Evolutionary conservation across 2,329 filamentous ascomycete genomes (phyloP).

Genomic region (Botrytis hyacinthi): DNA sequence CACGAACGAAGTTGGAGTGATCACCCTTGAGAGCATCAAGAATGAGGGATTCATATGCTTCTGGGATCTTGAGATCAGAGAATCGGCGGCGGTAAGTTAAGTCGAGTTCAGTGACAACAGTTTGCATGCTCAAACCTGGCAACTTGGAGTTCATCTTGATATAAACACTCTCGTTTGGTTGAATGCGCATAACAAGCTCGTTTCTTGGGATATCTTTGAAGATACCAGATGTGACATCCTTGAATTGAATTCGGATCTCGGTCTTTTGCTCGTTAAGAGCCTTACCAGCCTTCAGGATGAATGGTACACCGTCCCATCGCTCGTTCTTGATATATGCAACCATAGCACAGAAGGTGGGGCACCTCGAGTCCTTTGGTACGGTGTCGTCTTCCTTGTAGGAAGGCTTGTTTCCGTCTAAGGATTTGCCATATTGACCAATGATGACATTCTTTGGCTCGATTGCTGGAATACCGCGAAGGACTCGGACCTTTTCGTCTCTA

Average conservation of each 20-base stretch:
- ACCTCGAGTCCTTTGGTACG: constrained; percentile 93
- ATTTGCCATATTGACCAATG: constrained; percentile 97
- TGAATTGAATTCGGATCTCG: constrained; percentile 98
- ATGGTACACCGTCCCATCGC: constrained; percentile 97
- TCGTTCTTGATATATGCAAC: constrained; percentile 99
- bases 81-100: constrained; percentile 97
- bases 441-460: constrained; percentile 99
- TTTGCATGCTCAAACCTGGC: constrained; percentile 98
- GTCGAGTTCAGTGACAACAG: constrained; percentile 95
- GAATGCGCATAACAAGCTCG: constrained; percentile 97
- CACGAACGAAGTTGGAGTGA: constrained; percentile 98
- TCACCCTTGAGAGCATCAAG: constrained; percentile 97
- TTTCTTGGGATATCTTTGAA: constrained; percentile 99
- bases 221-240: constrained; percentile 97
- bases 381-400: constrained; percentile 99
- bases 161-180: constrained; percentile 99
- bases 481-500: constrained; percentile 96
- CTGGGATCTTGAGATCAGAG: constrained; percentile 98
- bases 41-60: constrained; percentile 97
- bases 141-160: constrained; percentile 99
- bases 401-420: constrained; percentile 92
- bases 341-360: constrained; percentile 96
- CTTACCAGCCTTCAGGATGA: constrained; percentile 99
- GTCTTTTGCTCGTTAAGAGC: constrained; percentile 99
- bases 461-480: constrained; percentile 85